Conservation (phyloP, 2,329 filamentous ascomycete genomes). For the Orbilia ellipsospora region DNA sequence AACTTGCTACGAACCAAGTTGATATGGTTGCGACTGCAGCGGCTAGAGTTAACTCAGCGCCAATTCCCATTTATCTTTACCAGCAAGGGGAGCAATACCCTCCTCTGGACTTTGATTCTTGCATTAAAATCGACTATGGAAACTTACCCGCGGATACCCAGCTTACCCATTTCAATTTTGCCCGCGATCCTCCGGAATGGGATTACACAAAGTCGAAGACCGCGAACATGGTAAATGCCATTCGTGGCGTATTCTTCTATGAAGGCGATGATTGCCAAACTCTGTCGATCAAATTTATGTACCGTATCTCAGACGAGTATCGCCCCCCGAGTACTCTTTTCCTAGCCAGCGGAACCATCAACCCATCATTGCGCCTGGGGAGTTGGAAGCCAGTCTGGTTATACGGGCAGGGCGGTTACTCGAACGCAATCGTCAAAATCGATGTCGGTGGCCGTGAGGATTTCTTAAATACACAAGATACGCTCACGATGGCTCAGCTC, state of each 20-base stretch:
- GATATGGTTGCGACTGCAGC: neutral
- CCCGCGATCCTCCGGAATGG: constrained; percentile 30
- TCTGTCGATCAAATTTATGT: constrained; percentile 11
- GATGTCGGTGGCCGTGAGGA: neutral
- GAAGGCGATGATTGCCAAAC: constrained; percentile 20
- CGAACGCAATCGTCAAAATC: constrained; percentile 1
- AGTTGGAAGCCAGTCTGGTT: constrained; percentile 41
- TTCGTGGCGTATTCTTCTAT: constrained; percentile 30
- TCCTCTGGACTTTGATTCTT: constrained; percentile 12
- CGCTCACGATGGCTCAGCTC: neutral
- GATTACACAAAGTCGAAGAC: neutral
- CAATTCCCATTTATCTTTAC: constrained; percentile 13
- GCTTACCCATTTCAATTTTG: constrained; percentile 23
- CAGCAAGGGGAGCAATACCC: neutral
- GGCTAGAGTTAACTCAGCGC: no score
- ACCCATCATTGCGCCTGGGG: constrained; percentile 1
- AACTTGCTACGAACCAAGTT: constrained; percentile 17
- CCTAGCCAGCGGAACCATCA: neutral
- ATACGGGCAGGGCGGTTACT: constrained; percentile 24
- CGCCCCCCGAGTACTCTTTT: constrained; percentile 11
- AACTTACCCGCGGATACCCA: neutral
- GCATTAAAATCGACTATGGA: constrained; percentile 27
- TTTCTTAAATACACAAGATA: neutral
- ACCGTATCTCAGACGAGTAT: constrained; percentile 27
- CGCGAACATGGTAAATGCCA: constrained; percentile 7